Percentiles rank a stretch among this genome's conserved stretches.
Evolutionary conservation across 1,284 basidiomycete species (phyloP).

Genomic region (Ganoderma lucidum): DNA sequence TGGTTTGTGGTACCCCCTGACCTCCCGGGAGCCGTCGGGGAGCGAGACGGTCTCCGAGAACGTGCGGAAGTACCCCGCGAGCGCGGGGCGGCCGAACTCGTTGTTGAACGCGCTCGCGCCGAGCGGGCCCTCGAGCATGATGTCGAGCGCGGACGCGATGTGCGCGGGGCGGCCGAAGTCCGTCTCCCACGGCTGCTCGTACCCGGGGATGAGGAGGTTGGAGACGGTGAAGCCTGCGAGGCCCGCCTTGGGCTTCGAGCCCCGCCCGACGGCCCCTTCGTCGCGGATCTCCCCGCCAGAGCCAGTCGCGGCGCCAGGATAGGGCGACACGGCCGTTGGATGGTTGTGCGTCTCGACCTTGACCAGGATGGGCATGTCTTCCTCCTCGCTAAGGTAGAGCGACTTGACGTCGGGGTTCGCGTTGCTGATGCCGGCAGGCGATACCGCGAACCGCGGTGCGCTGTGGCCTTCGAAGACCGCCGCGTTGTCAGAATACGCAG

Average conservation of each 20-base stretch:
- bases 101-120: slow-evolving; percentile 98
- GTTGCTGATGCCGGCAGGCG: slow-evolving; percentile 44
- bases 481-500: slow-evolving; percentile 98
- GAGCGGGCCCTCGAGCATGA: slow-evolving; percentile 97
- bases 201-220: slow-evolving; percentile 91
- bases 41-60: slow-evolving; percentile 79
- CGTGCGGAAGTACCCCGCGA: slow-evolving; percentile 89
- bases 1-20: slow-evolving; percentile 99
- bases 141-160: slow-evolving; percentile 93
- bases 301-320: slow-evolving; percentile 96
- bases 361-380: slow-evolving; percentile 91
- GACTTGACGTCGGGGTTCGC: slow-evolving; percentile 46
- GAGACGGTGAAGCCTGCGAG: slow-evolving; percentile 96
- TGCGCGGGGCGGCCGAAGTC: slow-evolving; percentile 91
- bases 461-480: slow-evolving; percentile 88
- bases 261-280: slow-evolving; percentile 95
- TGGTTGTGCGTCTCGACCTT: slow-evolving; percentile 99
- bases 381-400: slow-evolving; percentile 65
- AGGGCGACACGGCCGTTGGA: slow-evolving; percentile 98
- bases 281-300: slow-evolving; percentile 99
- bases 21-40: slow-evolving; percentile 57
- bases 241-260: slow-evolving; percentile 97
- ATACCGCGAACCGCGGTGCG: slow-evolving; percentile 85
- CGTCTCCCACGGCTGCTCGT: slow-evolving; percentile 91
- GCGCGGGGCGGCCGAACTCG: slow-evolving; percentile 94